Evolutionary conservation across 805 yeast species (phyloP).

Genomic region (Blastobotrys robertii): DNA sequence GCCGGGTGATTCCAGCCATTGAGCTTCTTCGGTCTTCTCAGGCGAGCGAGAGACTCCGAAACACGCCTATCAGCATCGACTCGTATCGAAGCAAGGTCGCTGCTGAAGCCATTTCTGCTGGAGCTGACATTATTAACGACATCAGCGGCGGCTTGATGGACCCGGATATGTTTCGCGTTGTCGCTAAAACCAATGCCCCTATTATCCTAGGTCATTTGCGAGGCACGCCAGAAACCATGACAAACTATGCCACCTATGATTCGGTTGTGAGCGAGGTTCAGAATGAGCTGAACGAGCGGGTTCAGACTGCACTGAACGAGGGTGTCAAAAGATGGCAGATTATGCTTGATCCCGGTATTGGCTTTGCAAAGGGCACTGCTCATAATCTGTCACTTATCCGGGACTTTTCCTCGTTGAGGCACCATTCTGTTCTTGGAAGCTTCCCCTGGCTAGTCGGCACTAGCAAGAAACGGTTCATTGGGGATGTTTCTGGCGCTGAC

Average conservation of each 20-base stretch:
- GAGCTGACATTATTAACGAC: slow-evolving; percentile 90
- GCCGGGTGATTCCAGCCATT: slow-evolving; percentile 62
- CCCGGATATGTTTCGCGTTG: slow-evolving; percentile 50
- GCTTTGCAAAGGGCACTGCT: slow-evolving; percentile 76
- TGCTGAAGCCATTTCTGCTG: slow-evolving; percentile 50
- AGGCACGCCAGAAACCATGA: slow-evolving; percentile 74
- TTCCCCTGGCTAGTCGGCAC: slow-evolving; percentile 77
- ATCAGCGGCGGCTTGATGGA: slow-evolving; percentile 86
- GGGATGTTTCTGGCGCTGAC: slow-evolving; percentile 51
- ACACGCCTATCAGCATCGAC: slow-evolving; percentile 66
- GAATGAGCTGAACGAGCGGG: slow-evolving; percentile 50
- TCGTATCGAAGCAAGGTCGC: slow-evolving; percentile 80
- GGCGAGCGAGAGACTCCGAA: slow-evolving; percentile 27
- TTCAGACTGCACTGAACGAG: slow-evolving; percentile 42
- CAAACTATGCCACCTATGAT: slow-evolving; percentile 42
- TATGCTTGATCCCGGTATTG: slow-evolving; percentile 88
- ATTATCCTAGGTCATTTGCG: slow-evolving; percentile 78
- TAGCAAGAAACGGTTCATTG: slow-evolving; percentile 81
- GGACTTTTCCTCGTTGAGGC: slow-evolving; percentile 18
- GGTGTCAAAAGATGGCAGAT: slow-evolving; percentile 88
- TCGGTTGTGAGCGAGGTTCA: slow-evolving; percentile 48
- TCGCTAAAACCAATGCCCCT: slow-evolving; percentile 58
- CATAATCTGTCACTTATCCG: slow-evolving; percentile 65
- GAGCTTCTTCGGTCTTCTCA: slow-evolving; percentile 42
- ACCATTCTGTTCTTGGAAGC: slow-evolving; percentile 23